phyloP scores from a whole-genome alignment of 176 grass and related monocot species.

The Raddia distichophylla region DNA sequence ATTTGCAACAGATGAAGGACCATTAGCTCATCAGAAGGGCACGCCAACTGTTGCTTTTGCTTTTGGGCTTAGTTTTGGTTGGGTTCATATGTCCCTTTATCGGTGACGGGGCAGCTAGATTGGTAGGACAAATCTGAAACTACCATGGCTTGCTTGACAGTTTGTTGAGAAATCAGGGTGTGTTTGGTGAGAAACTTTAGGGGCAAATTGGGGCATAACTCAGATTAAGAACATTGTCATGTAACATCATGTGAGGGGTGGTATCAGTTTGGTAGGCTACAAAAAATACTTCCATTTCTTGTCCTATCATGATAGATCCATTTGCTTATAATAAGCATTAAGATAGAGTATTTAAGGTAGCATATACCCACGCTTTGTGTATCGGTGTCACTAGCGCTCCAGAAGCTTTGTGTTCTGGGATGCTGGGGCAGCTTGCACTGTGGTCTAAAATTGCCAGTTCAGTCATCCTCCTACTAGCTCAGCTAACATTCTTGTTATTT shows the following conservation, averaged over 20 bases:
- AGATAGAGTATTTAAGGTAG: slow-evolving; percentile 34
- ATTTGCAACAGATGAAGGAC: slow-evolving; percentile 11
- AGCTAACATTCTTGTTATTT: background rate
- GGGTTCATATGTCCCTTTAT: slow-evolving; percentile 29
- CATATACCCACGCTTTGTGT: background rate
- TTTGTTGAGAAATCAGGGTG: slow-evolving; percentile 9
- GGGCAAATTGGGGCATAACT: background rate
- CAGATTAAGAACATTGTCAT: slow-evolving; percentile 39
- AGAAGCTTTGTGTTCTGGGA: background rate
- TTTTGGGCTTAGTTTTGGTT: slow-evolving; percentile 27
- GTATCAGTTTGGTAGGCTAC: slow-evolving; percentile 40
- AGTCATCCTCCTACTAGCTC: slow-evolving; percentile 1
- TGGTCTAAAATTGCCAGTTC: slow-evolving; percentile 45
- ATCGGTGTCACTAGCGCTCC: background rate
- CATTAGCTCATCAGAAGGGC: slow-evolving; percentile 7
- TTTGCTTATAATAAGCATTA: slow-evolving; percentile 33
- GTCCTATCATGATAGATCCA: slow-evolving; percentile 38
- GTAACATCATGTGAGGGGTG: slow-evolving; percentile 38
- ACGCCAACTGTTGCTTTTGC: slow-evolving; percentile 29
- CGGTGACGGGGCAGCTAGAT: slow-evolving; percentile 10
- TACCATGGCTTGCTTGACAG: slow-evolving; percentile 8
- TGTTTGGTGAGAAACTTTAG: slow-evolving; percentile 44
- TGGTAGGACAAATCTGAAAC: slow-evolving; percentile 49
- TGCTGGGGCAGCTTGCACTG: slow-evolving; percentile 42
- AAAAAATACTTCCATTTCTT: slow-evolving; percentile 36